Conservation (phyloP, 164 flowering plant genomes). For the Berberis vulgaris region DNA sequence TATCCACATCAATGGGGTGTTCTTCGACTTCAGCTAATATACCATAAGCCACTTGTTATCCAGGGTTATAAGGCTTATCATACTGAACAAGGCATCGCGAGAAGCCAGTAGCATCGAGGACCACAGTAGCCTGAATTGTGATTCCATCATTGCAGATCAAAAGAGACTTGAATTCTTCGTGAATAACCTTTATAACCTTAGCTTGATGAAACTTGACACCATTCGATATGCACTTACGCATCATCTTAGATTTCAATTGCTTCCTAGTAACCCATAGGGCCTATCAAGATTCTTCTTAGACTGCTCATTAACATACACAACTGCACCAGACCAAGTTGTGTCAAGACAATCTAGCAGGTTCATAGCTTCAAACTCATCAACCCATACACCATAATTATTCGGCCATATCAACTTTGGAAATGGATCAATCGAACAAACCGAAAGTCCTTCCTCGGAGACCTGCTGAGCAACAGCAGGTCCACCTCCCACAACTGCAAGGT, state of each 20-base stretch:
- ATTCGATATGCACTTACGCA: constrained; percentile 71
- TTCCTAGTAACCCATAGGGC: constrained; percentile 83
- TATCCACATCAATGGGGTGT: constrained; percentile 83
- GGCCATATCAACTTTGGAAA: constrained; percentile 84
- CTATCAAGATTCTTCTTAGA: constrained; percentile 49
- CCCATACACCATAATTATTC: constrained; percentile 95
- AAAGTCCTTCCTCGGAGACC: constrained; percentile 81
- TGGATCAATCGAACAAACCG: constrained; percentile 83
- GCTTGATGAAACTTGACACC: constrained; percentile 93
- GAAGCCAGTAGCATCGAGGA: constrained; percentile 92
- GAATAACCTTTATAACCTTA: constrained; percentile 74
- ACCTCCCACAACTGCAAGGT: constrained; percentile 67
- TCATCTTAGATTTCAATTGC: constrained; percentile 81
- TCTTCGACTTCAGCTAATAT: constrained; percentile 86
- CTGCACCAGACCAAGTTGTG: constrained; percentile 87
- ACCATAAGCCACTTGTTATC: constrained; percentile 93
- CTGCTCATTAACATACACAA: constrained; percentile 51
- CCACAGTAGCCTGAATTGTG: constrained; percentile 67
- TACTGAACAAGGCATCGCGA: constrained; percentile 76
- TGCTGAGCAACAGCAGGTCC: constrained; percentile 95
- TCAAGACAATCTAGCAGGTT: constrained; percentile 91
- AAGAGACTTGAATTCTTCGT: constrained; percentile 66
- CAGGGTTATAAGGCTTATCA: constrained; percentile 89
- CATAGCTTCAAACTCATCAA: constrained; percentile 95
- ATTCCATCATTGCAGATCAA: constrained; percentile 79